Conservation (phyloP, 2,329 filamentous ascomycete species). For the Hypoxylon sp. region DNA sequence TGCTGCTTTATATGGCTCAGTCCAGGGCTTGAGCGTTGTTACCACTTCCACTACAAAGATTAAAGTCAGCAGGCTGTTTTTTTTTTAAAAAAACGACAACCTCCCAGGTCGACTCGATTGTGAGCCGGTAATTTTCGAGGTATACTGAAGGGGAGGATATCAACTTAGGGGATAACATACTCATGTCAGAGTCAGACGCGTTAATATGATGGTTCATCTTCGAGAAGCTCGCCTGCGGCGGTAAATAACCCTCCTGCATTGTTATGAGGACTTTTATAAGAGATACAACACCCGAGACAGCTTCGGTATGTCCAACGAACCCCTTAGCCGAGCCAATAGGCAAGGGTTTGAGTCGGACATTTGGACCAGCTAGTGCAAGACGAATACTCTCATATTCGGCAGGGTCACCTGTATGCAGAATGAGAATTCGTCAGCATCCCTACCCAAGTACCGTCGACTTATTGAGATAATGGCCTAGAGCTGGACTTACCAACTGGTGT, state of each 20-base stretch:
- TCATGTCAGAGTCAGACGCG: neutral
- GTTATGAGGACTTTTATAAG: constrained; percentile 54
- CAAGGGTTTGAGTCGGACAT: constrained; percentile 18
- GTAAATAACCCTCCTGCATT: constrained; percentile 11
- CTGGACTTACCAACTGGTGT: constrained; percentile 54
- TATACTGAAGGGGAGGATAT: too few species aligned
- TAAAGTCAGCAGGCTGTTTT: too few species aligned
- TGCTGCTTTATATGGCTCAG: constrained; percentile 50
- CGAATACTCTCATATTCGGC: constrained; percentile 51
- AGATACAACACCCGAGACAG: constrained; percentile 51
- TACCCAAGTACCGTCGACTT: too few species aligned
- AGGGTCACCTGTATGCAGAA: constrained; percentile 51
- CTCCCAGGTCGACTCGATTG: too few species aligned
- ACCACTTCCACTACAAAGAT: neutral
- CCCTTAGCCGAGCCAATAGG: constrained; percentile 55
- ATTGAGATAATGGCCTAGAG: too few species aligned
- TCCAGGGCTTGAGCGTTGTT: constrained; percentile 22
- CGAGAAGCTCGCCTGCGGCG: constrained; percentile 13
- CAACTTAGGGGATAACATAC: too few species aligned
- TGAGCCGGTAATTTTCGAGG: too few species aligned
- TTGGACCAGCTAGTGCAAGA: constrained; percentile 39
- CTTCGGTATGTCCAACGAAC: constrained; percentile 56
- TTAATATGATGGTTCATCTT: constrained; percentile 14
- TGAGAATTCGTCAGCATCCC: too few species aligned
- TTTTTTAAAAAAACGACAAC: too few species aligned